These are phyloP conservation scores for Calonectria montana DNA, from an alignment of 2,329 filamentous ascomycete genomes.

Conservation along the genomic window DNA sequence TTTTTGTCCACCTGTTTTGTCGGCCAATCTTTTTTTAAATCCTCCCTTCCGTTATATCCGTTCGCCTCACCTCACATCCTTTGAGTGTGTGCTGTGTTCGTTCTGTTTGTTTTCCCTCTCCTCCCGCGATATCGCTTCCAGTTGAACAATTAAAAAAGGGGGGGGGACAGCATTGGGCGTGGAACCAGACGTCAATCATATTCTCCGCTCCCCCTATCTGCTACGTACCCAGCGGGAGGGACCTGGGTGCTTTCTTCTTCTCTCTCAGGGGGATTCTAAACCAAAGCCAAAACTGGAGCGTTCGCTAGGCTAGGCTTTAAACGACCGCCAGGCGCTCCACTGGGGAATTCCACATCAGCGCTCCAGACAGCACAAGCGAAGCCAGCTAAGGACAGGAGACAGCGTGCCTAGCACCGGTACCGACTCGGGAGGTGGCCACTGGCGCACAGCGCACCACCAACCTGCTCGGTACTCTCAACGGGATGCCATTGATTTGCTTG, in stretches of 20 bases:
- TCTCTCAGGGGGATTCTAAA: not conserved
- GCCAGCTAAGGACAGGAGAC: not conserved
- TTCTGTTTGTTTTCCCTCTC: not conserved
- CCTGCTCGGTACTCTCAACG: slow-evolving; percentile 5
- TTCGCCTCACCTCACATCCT: not conserved
- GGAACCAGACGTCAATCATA: slow-evolving; percentile 6
- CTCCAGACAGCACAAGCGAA: slow-evolving; percentile 8
- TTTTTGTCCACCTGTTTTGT: not conserved
- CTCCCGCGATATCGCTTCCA: not conserved
- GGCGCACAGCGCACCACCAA: slow-evolving; percentile 1
- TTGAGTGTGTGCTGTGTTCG: no score
- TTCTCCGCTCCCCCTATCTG: slow-evolving; percentile 8
- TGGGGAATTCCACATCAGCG: slow-evolving; percentile 12
- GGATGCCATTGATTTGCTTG: slow-evolving; percentile 7
- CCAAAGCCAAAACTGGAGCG: slow-evolving; percentile 3
- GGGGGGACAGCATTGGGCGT: not conserved
- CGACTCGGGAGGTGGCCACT: slow-evolving; percentile 2
- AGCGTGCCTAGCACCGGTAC: not conserved
- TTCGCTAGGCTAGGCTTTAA: slow-evolving; percentile 1
- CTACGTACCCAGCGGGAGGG: not conserved
- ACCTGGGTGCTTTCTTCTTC: not conserved
- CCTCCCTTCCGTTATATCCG: slow-evolving; percentile 1
- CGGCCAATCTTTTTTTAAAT: not conserved
- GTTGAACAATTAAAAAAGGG: not conserved
- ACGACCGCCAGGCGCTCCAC: not conserved